These are phyloP conservation scores for Cordyceps tenuipes DNA, from an alignment of 2,329 filamentous ascomycete genomes.

Conservation along the genomic window DNA sequence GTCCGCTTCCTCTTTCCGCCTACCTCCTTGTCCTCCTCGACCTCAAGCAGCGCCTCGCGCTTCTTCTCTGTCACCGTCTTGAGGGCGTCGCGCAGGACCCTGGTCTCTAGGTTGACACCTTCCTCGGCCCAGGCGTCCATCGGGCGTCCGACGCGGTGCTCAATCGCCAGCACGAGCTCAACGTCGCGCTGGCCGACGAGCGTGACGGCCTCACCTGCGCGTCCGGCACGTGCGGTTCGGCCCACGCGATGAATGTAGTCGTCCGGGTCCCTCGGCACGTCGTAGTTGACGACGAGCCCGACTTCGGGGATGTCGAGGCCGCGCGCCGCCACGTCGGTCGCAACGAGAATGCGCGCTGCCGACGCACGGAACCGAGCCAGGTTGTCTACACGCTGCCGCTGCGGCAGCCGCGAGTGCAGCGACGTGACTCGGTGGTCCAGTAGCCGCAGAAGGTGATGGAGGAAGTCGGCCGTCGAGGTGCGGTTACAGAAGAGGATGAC, in stretches of 20 bases:
- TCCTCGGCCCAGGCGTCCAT: slow-evolving; percentile 85
- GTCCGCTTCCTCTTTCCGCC: slow-evolving; percentile 68
- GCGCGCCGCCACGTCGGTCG: slow-evolving; percentile 88
- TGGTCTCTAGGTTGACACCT: slow-evolving; percentile 85
- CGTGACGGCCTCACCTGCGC: slow-evolving; percentile 72
- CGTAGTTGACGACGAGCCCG: slow-evolving; percentile 85
- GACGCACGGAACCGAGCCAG: slow-evolving; percentile 84
- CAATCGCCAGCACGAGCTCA: slow-evolving; percentile 81
- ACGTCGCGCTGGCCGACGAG: slow-evolving; percentile 92
- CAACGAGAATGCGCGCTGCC: slow-evolving; percentile 82
- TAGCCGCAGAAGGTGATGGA: slow-evolving; percentile 79
- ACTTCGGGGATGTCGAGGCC: slow-evolving; percentile 95
- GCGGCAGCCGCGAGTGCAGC: slow-evolving; percentile 78
- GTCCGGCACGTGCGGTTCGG: slow-evolving; percentile 86
- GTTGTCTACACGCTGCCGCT: slow-evolving; percentile 78
- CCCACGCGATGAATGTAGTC: slow-evolving; percentile 97
- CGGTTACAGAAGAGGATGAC: slow-evolving; percentile 94
- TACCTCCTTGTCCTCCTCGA: slow-evolving; percentile 87
- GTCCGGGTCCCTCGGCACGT: slow-evolving; percentile 90
- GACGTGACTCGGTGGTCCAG: slow-evolving; percentile 86
- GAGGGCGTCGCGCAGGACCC: slow-evolving; percentile 75
- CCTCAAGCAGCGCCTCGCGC: slow-evolving; percentile 79
- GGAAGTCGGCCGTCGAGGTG: slow-evolving; percentile 76
- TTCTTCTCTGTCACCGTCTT: slow-evolving; percentile 95
- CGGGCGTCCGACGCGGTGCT: slow-evolving; percentile 67